phyloP scores from a whole-genome alignment of 257 asterid species.

The Echium plantagineum region DNA sequence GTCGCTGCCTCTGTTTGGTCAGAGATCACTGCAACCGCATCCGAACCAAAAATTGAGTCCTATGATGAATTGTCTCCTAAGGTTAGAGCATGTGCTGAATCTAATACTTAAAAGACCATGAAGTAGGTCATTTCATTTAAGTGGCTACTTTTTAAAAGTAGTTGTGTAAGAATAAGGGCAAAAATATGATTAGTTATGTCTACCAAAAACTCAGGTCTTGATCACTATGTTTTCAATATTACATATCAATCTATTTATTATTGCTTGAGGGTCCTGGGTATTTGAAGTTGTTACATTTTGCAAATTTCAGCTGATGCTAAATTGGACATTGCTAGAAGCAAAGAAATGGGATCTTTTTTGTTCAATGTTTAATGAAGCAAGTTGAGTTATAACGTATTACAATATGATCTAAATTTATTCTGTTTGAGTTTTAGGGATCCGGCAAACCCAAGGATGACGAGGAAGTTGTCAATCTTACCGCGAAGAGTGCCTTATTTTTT shows the following conservation, averaged over 20 bases:
- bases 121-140: too few species aligned
- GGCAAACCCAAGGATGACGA: conserved; percentile 54
- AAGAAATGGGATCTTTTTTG: not conserved
- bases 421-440: not conserved
- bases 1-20: conserved; percentile 80
- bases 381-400: not conserved
- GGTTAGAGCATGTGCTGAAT: conserved; percentile 16
- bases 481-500: conserved; percentile 73
- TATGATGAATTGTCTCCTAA: conserved; percentile 51
- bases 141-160: too few species aligned
- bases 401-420: too few species aligned
- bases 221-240: too few species aligned
- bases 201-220: too few species aligned
- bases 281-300: too few species aligned
- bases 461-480: conserved; percentile 49
- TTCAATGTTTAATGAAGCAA: not conserved
- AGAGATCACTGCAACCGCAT: conserved; percentile 50
- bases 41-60: conserved; percentile 46
- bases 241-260: too few species aligned
- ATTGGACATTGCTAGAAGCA: not conserved
- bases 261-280: too few species aligned
- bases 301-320: too few species aligned
- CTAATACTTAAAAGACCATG: too few species aligned
- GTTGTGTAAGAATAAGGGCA: too few species aligned
- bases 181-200: too few species aligned